These are phyloP conservation scores for Datisca glomerata DNA, from an alignment of 306 rosid species.

Conservation along the genomic window DNA sequence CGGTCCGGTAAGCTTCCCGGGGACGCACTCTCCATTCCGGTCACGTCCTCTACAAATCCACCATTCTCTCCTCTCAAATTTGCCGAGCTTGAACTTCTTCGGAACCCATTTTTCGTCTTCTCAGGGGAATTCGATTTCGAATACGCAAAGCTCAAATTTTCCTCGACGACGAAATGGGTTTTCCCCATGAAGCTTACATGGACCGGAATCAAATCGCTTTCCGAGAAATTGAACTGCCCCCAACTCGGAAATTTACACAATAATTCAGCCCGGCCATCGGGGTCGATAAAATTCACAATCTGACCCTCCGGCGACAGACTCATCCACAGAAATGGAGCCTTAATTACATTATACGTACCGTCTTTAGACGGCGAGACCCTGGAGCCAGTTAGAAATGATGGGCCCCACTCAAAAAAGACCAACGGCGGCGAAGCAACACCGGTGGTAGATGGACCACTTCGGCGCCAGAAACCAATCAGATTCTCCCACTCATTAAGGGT, in stretches of 20 bases:
- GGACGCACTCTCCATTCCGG: slow-evolving; percentile 40
- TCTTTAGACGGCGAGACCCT: slow-evolving; percentile 55
- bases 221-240: slow-evolving; percentile 14
- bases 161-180: slow-evolving; percentile 72
- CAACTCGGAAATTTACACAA: slow-evolving; percentile 9
- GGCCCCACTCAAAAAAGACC: slow-evolving; percentile 84
- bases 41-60: slow-evolving; percentile 25
- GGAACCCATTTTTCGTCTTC: slow-evolving; percentile 14
- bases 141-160: slow-evolving; percentile 22
- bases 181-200: slow-evolving; percentile 64
- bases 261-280: slow-evolving; percentile 39
- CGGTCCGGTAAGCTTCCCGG: slow-evolving; percentile 65
- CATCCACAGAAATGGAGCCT: slow-evolving; percentile 59
- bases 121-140: slow-evolving; percentile 20
- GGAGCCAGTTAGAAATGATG: slow-evolving; percentile 42
- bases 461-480: slow-evolving; percentile 88
- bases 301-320: slow-evolving; percentile 57
- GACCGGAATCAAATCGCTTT: slow-evolving; percentile 41
- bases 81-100: slow-evolving; percentile 31
- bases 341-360: slow-evolving; percentile 40
- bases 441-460: slow-evolving; percentile 35
- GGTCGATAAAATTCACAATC: slow-evolving; percentile 36
- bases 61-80: slow-evolving; percentile 30
- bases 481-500: slow-evolving; percentile 64
- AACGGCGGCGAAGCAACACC: slow-evolving; percentile 38